Evolutionary conservation across 1,139 yeast species (phyloP).

Genomic region (Hansenula lynferdii): DNA sequence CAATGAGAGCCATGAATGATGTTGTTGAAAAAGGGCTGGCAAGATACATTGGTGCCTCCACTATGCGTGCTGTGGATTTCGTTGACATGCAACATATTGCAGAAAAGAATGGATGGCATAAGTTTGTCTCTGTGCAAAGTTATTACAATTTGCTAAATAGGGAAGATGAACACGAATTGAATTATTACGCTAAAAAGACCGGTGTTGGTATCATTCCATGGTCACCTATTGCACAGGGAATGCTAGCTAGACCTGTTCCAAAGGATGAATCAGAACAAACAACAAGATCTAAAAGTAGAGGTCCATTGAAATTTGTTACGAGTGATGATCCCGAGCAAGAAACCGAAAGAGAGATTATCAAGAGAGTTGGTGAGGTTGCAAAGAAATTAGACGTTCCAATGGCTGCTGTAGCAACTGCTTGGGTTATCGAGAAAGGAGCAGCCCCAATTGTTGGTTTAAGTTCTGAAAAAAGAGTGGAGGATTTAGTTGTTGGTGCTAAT

Average conservation of each 20-base stretch:
- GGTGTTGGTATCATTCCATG: slow-evolving; percentile 43
- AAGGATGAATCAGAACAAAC: slow-evolving; percentile 7
- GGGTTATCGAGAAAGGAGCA: slow-evolving; percentile 45
- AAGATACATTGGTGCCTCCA: slow-evolving; percentile 45
- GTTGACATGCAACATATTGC: slow-evolving; percentile 40
- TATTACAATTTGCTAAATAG: slow-evolving; percentile 43
- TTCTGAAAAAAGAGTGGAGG: slow-evolving; percentile 45
- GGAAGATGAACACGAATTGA: slow-evolving; percentile 49
- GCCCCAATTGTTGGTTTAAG: slow-evolving; percentile 51
- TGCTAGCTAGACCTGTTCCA: slow-evolving; percentile 35
- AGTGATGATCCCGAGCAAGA: slow-evolving; percentile 18
- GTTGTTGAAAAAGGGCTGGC: slow-evolving; percentile 35
- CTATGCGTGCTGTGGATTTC: slow-evolving; percentile 40
- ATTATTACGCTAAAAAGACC: slow-evolving; percentile 30
- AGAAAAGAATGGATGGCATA: slow-evolving; percentile 38
- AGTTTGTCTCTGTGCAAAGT: slow-evolving; percentile 46
- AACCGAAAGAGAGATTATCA: slow-evolving; percentile 33
- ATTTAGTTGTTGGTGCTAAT: slow-evolving; percentile 38
- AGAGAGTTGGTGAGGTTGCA: slow-evolving; percentile 52
- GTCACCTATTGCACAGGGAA: slow-evolving; percentile 46
- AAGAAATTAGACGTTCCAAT: slow-evolving; percentile 38
- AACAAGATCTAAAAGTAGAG: slow-evolving; percentile 12
- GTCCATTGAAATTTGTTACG: slow-evolving; percentile 5
- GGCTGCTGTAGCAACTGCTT: slow-evolving; percentile 51
- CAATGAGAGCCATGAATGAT: slow-evolving; percentile 43